phyloP scores from a whole-genome alignment of 768 basidiomycete genomes.

The Butyriboletus loyo region DNA sequence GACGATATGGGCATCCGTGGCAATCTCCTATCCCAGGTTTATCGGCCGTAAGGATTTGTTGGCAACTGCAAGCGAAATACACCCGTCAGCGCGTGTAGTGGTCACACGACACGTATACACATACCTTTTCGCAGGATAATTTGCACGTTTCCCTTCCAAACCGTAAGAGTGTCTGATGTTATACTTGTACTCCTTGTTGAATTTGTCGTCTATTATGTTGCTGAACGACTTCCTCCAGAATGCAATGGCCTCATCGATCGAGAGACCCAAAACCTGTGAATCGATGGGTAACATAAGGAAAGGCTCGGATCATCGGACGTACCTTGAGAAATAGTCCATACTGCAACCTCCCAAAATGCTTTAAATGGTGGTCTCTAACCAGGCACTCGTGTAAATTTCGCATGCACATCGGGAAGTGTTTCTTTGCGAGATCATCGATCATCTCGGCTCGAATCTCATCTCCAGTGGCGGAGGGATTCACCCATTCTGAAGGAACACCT shows the following conservation, averaged over 20 bases:
- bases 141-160: constrained; percentile 89
- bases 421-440: constrained; percentile 81
- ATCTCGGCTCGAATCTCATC: constrained; percentile 88
- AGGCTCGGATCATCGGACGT: constrained; percentile 1
- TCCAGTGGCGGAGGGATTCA: constrained; percentile 48
- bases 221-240: constrained; percentile 93
- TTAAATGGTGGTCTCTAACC: constrained; percentile 77
- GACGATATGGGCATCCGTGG: constrained; percentile 92
- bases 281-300: background rate
- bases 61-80: constrained; percentile 58
- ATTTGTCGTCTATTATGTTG: constrained; percentile 83
- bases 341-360: constrained; percentile 88
- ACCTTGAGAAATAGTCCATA: constrained; percentile 97
- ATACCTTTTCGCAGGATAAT: constrained; percentile 91
- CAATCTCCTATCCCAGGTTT: constrained; percentile 66
- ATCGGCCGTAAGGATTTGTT: constrained; percentile 72
- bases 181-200: constrained; percentile 97
- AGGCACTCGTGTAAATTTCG: constrained; percentile 81
- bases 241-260: constrained; percentile 87
- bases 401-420: constrained; percentile 97
- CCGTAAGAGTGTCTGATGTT: constrained; percentile 96
- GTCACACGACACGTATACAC: constrained; percentile 8
- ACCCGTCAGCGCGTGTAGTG: background rate
- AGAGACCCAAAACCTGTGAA: constrained; percentile 79
- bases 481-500: constrained; percentile 85